Conservation (phyloP, 768 basidiomycete species). For the Termitomyces sp. region DNA sequence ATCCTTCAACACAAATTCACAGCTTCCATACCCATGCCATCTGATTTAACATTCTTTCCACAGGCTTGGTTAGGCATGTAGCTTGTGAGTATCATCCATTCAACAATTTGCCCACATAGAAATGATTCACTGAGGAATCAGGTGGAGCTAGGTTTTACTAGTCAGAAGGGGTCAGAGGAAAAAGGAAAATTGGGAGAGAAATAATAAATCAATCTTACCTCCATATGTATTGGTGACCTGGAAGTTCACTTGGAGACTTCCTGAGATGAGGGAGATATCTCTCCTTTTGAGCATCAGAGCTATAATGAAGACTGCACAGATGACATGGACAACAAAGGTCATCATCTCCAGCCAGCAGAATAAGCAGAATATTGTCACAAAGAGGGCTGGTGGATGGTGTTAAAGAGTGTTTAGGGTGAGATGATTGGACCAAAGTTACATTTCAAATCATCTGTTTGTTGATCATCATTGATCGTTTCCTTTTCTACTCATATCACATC, state of each 20-base stretch:
- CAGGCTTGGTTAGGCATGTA: constrained; percentile 78
- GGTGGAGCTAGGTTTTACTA: constrained; percentile 63
- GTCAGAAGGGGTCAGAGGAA: constrained; percentile 22
- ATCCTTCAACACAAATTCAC: constrained; percentile 56
- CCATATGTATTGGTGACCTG: constrained; percentile 96
- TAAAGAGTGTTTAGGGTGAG: too few relatives aligned
- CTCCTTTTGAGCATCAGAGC: constrained; percentile 85
- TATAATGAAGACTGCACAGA: constrained; percentile 96
- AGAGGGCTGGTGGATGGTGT: too few relatives aligned
- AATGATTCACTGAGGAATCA: constrained; percentile 18
- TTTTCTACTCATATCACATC: too few relatives aligned
- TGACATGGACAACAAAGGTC: too few relatives aligned
- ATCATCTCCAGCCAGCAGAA: too few relatives aligned
- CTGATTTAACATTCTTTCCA: not conserved
- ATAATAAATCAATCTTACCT: constrained; percentile 50
- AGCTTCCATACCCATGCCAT: constrained; percentile 41
- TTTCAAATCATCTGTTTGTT: too few relatives aligned
- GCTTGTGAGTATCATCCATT: constrained; percentile 56
- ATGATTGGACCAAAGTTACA: too few relatives aligned
- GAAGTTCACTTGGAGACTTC: constrained; percentile 45
- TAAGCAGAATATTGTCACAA: too few relatives aligned
- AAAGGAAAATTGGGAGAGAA: not conserved
- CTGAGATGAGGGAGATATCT: constrained; percentile 77
- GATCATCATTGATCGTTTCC: too few relatives aligned
- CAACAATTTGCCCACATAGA: not conserved